Evolutionary conservation across 106 monocot species (phyloP).

Genomic region (Ottelia alismoides): DNA sequence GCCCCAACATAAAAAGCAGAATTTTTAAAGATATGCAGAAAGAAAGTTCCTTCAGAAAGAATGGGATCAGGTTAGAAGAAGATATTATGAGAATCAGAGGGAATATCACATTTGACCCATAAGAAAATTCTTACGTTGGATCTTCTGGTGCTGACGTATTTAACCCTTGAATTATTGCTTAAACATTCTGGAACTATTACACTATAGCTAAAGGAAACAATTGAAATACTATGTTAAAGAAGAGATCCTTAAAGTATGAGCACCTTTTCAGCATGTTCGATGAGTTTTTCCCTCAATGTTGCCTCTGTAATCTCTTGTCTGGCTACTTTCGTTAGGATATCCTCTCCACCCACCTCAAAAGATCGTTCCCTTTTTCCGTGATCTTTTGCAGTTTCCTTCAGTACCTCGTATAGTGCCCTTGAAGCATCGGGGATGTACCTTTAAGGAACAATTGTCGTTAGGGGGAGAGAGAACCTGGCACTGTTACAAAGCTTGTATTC

Average conservation of each 20-base stretch:
- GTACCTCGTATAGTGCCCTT: constrained; percentile 19
- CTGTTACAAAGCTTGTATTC: too few species aligned
- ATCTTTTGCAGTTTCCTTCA: constrained; percentile 1
- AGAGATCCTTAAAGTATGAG: too few species aligned
- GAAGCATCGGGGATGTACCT: constrained; percentile 31
- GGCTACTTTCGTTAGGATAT: constrained; percentile 16
- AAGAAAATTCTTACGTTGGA: too few species aligned
- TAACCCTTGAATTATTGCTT: neutral
- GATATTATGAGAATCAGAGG: too few species aligned
- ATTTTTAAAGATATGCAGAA: too few species aligned
- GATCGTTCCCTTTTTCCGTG: neutral
- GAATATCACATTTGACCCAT: too few species aligned
- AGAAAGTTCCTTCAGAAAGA: too few species aligned
- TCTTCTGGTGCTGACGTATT: too few species aligned
- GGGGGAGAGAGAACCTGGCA: neutral
- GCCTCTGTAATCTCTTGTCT: constrained; percentile 16
- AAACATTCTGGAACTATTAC: neutral
- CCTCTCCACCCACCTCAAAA: constrained; percentile 3
- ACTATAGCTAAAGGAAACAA: neutral
- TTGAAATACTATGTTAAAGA: neutral
- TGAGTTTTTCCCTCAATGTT: constrained; percentile 22
- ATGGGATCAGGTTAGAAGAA: neutral
- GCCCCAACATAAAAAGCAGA: too few species aligned
- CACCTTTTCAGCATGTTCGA: constrained; percentile 26
- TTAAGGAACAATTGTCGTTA: neutral